Evolutionary conservation across 805 yeast species (phyloP).

Genomic region (Saturnispora saitoi): DNA sequence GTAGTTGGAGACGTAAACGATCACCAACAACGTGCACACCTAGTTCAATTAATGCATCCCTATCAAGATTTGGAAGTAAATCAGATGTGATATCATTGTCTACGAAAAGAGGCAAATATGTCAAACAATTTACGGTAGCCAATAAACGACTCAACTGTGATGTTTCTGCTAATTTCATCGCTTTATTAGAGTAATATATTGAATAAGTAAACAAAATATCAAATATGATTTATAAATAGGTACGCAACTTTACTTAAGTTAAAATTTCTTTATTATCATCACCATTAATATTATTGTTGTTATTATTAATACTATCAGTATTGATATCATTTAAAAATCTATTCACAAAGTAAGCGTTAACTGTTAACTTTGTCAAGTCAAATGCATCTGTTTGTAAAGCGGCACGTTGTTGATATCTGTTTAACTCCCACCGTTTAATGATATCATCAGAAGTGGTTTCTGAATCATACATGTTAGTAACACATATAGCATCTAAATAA

Average conservation of each 20-base stretch:
- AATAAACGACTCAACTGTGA: constrained; percentile 5
- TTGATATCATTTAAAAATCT: neutral
- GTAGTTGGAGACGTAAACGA: constrained; percentile 56
- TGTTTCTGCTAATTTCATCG: constrained; percentile 7
- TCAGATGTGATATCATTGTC: constrained; percentile 51
- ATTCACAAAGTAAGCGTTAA: neutral
- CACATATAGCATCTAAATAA: neutral
- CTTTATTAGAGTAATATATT: neutral
- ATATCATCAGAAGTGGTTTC: neutral
- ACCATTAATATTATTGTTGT: neutral
- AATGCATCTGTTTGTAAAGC: neutral
- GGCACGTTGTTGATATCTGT: neutral
- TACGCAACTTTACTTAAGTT: neutral
- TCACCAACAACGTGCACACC: constrained; percentile 81
- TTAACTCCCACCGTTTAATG: neutral
- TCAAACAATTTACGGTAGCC: constrained; percentile 21
- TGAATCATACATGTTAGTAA: constrained; percentile 4
- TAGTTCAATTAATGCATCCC: constrained; percentile 55
- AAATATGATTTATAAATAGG: neutral
- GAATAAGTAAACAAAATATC: neutral
- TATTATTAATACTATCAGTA: too few relatives aligned
- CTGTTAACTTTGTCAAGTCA: neutral
- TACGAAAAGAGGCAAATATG: constrained; percentile 21
- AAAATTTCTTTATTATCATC: neutral
- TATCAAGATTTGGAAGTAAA: constrained; percentile 52